A percentile compares a stretch with the other conserved stretches of the same genome.
phyloP scores from a whole-genome alignment of 2,329 filamentous ascomycete species.

The Pseudofabraea citricarpa region DNA sequence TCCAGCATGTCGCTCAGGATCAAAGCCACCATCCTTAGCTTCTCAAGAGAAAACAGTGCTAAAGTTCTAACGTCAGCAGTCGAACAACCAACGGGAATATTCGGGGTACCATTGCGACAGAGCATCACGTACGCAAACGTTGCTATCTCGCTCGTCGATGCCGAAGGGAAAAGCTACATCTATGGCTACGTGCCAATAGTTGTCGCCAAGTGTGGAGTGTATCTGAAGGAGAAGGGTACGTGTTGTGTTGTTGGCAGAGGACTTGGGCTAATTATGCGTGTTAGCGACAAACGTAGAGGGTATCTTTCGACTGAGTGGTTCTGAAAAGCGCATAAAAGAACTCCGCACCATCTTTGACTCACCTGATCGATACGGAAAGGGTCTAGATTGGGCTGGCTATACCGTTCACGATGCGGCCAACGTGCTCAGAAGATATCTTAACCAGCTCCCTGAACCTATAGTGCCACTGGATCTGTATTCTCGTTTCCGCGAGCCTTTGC shows the following conservation, averaged over 20 bases:
- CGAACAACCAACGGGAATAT: slow-evolving; percentile 66
- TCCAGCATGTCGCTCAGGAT: not conserved
- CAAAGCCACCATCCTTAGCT: slow-evolving; percentile 1
- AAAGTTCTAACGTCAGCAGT: slow-evolving; percentile 16
- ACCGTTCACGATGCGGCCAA: slow-evolving; percentile 98
- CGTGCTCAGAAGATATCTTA: slow-evolving; percentile 89
- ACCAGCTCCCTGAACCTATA: slow-evolving; percentile 93
- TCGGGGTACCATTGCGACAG: slow-evolving; percentile 86
- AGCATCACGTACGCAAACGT: slow-evolving; percentile 98
- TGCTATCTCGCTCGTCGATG: slow-evolving; percentile 91
- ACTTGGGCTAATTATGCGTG: slow-evolving; percentile 5
- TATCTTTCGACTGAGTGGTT: slow-evolving; percentile 93
- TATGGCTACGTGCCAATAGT: slow-evolving; percentile 99
- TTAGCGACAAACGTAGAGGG: slow-evolving; percentile 90
- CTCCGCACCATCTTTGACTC: slow-evolving; percentile 89
- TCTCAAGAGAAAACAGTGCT: slow-evolving; percentile 3
- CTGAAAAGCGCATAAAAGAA: slow-evolving; percentile 97
- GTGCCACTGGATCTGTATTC: slow-evolving; percentile 93
- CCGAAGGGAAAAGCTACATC: slow-evolving; percentile 90
- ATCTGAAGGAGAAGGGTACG: slow-evolving; percentile 94
- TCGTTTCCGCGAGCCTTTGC: slow-evolving; percentile 79
- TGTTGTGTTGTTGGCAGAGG: slow-evolving; percentile 1
- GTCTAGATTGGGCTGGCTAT: slow-evolving; percentile 93
- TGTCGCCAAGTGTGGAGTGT: slow-evolving; percentile 96
- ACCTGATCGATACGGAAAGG: slow-evolving; percentile 92